Conservation (phyloP, 495 filamentous ascomycete species). For the Cercophora sp. region DNA sequence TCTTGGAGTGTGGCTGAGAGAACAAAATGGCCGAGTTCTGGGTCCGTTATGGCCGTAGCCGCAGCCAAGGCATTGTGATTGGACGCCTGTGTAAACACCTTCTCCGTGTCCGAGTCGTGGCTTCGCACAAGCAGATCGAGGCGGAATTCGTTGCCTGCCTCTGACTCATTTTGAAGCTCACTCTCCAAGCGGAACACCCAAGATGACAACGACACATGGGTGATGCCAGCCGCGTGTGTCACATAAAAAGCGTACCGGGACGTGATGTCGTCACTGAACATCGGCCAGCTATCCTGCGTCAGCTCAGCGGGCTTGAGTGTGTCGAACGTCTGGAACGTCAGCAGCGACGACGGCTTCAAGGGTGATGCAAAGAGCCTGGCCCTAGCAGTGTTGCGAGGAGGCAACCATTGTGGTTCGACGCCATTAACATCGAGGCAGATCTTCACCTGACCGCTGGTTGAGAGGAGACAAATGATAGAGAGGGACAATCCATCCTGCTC, state of each 20-base stretch:
- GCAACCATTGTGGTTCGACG: constrained; percentile 82
- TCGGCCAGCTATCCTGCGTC: constrained; percentile 59
- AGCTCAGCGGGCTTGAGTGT: constrained; percentile 50
- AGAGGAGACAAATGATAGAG: constrained; percentile 70
- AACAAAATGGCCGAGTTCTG: constrained; percentile 74
- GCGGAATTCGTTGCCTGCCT: constrained; percentile 67
- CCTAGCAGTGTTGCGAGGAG: constrained; percentile 48
- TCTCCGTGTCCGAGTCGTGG: constrained; percentile 56
- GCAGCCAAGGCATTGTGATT: constrained; percentile 49
- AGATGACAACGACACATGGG: constrained; percentile 62
- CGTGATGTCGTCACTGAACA: constrained; percentile 67
- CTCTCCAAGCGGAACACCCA: constrained; percentile 75
- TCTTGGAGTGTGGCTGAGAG: constrained; percentile 62
- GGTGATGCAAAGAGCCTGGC: constrained; percentile 22
- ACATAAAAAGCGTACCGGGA: constrained; percentile 77
- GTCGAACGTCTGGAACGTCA: constrained; percentile 57
- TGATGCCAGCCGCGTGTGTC: constrained; percentile 67
- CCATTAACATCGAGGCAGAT: constrained; percentile 77
- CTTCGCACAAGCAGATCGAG: constrained; percentile 65
- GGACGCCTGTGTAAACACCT: constrained; percentile 48
- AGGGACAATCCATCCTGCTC: constrained; percentile 65
- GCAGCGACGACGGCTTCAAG: constrained; percentile 32
- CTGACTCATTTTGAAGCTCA: constrained; percentile 63
- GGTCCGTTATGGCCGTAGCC: constrained; percentile 64
- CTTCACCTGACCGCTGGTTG: constrained; percentile 67